Conservation (phyloP, 2,329 filamentous ascomycete genomes). For the Pestalotiopsis sp. region DNA sequence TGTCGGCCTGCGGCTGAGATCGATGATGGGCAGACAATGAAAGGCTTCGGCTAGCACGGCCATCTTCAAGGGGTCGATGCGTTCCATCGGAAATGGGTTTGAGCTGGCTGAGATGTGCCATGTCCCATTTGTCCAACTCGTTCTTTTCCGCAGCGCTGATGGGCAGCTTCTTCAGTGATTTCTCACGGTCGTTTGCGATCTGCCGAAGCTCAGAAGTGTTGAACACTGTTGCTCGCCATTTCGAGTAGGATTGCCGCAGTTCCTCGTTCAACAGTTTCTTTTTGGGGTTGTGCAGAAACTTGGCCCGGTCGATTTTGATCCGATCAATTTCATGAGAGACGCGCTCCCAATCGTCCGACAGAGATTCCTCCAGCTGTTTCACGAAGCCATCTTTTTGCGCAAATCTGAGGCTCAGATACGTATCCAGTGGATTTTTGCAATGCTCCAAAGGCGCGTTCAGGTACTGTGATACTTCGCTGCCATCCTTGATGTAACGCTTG, state of each 20-base stretch:
- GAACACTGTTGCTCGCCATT: neutral
- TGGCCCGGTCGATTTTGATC: neutral
- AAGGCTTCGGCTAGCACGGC: too few relatives aligned
- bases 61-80: neutral
- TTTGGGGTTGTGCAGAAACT: neutral
- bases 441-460: neutral
- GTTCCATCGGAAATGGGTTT: neutral
- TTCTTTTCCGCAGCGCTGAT: neutral
- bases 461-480: neutral
- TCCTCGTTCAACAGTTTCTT: neutral
- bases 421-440: neutral
- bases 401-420: constrained; percentile 3
- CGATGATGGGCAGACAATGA: neutral
- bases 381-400: neutral
- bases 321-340: constrained; percentile 1
- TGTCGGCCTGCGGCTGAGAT: neutral
- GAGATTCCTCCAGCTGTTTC: neutral
- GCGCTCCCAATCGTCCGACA: neutral
- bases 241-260: neutral
- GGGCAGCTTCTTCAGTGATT: neutral
- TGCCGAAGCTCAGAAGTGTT: neutral
- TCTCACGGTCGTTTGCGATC: neutral
- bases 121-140: neutral
- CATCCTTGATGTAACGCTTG: neutral
- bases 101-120: neutral